Percentiles rank a stretch among this genome's conserved stretches.
Evolutionary conservation across 2,329 filamentous ascomycete genomes (phyloP).

Genomic region (Chaetomium globosum): DNA sequence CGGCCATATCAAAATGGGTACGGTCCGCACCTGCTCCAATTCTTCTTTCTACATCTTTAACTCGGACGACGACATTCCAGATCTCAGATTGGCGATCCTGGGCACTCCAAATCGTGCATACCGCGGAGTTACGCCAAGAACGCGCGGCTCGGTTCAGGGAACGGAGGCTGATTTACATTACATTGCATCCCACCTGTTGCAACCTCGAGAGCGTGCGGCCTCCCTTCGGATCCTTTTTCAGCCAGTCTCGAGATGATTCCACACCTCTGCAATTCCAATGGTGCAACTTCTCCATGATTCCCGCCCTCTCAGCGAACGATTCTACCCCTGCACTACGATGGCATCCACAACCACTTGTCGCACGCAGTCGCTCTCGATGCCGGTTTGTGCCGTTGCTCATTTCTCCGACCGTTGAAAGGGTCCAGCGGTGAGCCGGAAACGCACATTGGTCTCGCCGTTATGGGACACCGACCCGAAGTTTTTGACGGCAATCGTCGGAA

Average conservation of each 20-base stretch:
- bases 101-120: slow-evolving; percentile 12
- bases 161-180: not conserved
- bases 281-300: not conserved
- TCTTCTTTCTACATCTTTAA: not conserved
- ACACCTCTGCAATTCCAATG: not conserved
- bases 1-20: slow-evolving; percentile 8
- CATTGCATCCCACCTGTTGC: not conserved
- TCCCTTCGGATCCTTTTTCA: not conserved
- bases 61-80: not conserved
- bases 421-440: slow-evolving; percentile 5
- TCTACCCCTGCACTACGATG: not conserved
- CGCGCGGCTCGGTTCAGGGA: slow-evolving; percentile 4
- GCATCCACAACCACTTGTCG: not conserved
- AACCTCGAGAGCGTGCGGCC: not conserved
- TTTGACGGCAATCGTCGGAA: slow-evolving; percentile 15
- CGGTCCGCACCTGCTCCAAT: not conserved
- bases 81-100: slow-evolving; percentile 18
- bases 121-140: slow-evolving; percentile 15
- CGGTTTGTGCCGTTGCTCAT: not conserved
- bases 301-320: not conserved
- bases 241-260: no score
- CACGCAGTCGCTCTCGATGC: not conserved
- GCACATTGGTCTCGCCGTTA: not conserved
- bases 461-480: not conserved
- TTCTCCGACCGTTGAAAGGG: not conserved